phyloP scores from a whole-genome alignment of 2,329 filamentous ascomycete genomes.

The Ceratocystis colombiana region DNA sequence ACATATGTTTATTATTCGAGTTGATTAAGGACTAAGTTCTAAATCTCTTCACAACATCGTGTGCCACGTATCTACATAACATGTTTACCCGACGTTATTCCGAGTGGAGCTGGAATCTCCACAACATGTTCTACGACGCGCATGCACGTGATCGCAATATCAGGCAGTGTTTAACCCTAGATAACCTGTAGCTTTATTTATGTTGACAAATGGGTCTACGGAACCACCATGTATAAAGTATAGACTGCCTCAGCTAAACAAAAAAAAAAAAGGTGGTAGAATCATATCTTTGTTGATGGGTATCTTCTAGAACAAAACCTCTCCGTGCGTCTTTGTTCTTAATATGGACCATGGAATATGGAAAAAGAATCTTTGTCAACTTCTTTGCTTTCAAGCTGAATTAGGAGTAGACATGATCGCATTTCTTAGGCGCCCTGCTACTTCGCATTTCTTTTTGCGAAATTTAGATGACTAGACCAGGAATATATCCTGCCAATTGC shows the following conservation, averaged over 20 bases:
- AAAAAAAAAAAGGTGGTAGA: not conserved
- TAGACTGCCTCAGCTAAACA: not conserved
- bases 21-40: too few species aligned
- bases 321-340: not conserved
- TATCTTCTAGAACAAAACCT: constrained; percentile 19
- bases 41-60: too few species aligned
- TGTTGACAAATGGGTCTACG: too few species aligned
- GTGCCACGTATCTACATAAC: too few species aligned
- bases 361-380: not conserved
- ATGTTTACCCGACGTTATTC: too few species aligned
- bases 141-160: constrained; percentile 17
- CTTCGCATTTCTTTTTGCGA: not conserved
- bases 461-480: not conserved
- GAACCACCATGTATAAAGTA: too few species aligned
- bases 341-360: not conserved
- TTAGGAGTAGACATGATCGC: not conserved
- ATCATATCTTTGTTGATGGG: constrained; percentile 18
- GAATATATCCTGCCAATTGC: not conserved
- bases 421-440: not conserved
- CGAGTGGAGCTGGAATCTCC: too few species aligned
- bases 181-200: not conserved
- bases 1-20: too few species aligned
- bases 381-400: not conserved
- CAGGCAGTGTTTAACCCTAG: not conserved
- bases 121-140: too few species aligned